phyloP scores from a whole-genome alignment of 148 eudicot species.

The Vaccinium vitisidaea region DNA sequence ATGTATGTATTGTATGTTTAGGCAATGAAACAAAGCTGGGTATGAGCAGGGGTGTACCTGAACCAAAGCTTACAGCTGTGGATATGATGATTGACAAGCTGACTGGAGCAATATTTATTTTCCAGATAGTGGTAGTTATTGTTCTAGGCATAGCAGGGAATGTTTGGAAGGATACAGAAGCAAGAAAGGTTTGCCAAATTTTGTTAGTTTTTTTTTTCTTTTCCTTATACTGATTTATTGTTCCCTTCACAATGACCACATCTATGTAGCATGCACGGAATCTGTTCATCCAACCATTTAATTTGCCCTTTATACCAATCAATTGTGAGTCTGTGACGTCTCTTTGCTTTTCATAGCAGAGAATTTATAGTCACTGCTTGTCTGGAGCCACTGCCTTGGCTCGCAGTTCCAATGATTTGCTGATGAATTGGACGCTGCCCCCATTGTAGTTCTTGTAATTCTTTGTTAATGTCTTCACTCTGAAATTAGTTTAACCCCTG shows the following conservation, averaged over 20 bases:
- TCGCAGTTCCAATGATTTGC: background rate
- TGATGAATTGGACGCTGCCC: background rate
- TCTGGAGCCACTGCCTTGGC: conserved; percentile 1
- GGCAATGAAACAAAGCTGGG: conserved; percentile 99
- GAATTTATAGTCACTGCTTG: conserved; percentile 13
- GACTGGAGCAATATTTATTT: conserved; percentile 95
- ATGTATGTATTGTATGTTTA: conserved; percentile 23
- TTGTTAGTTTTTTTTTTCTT: conserved; percentile 4
- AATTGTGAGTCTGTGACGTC: background rate
- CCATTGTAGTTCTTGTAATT: background rate
- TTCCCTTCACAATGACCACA: background rate
- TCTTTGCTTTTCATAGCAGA: background rate
- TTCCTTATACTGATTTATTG: background rate
- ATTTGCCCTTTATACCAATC: background rate
- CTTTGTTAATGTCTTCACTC: background rate
- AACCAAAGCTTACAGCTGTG: conserved; percentile 93
- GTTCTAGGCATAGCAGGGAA: conserved; percentile 96
- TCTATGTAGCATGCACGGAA: background rate
- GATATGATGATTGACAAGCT: conserved; percentile 99
- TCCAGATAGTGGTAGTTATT: conserved; percentile 91
- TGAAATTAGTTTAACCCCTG: background rate
- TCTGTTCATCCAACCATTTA: conserved; percentile 6
- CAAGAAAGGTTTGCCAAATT: conserved; percentile 71
- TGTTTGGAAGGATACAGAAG: conserved; percentile 97
- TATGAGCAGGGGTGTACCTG: conserved; percentile 96